Evolutionary conservation across 1,139 yeast species (phyloP).

Genomic region (Candida pseudoviswanathii): DNA sequence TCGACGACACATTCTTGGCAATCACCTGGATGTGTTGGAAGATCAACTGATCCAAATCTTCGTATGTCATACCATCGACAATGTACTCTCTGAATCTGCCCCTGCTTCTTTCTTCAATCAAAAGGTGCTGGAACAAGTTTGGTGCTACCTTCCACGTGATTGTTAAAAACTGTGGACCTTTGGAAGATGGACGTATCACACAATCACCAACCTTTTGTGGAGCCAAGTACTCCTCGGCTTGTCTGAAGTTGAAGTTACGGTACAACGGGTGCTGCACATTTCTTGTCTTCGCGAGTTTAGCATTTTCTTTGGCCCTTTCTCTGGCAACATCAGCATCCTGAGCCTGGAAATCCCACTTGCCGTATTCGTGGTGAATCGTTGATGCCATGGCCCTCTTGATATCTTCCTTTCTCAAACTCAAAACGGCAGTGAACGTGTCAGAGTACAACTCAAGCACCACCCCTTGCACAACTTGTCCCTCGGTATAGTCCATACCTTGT

Average conservation of each 20-base stretch:
- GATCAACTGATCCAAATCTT: constrained; percentile 91
- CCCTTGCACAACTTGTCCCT: constrained; percentile 87
- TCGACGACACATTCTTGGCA: constrained; percentile 81
- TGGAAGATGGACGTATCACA: constrained; percentile 92
- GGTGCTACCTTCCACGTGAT: constrained; percentile 97
- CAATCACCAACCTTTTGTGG: constrained; percentile 88
- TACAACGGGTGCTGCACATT: constrained; percentile 91
- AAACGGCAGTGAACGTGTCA: constrained; percentile 69
- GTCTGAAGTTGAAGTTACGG: constrained; percentile 77
- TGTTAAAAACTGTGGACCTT: constrained; percentile 84
- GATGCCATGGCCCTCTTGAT: constrained; percentile 59
- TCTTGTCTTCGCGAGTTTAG: constrained; percentile 57
- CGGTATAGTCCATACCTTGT: constrained; percentile 47
- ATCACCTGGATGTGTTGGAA: constrained; percentile 86
- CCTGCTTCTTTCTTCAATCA: constrained; percentile 67
- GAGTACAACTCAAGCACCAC: constrained; percentile 72
- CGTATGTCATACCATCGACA: constrained; percentile 71
- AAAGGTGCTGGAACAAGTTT: constrained; percentile 87
- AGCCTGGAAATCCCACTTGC: constrained; percentile 81
- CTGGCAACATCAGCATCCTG: constrained; percentile 66
- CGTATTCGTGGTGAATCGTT: constrained; percentile 55
- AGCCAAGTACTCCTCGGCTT: constrained; percentile 93
- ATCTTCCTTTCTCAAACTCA: constrained; percentile 70
- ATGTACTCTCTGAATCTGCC: constrained; percentile 62
- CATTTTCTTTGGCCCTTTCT: constrained; percentile 61